These are phyloP conservation scores for Irpex sp. DNA, from an alignment of 1,284 basidiomycete genomes.

Conservation along the genomic window DNA sequence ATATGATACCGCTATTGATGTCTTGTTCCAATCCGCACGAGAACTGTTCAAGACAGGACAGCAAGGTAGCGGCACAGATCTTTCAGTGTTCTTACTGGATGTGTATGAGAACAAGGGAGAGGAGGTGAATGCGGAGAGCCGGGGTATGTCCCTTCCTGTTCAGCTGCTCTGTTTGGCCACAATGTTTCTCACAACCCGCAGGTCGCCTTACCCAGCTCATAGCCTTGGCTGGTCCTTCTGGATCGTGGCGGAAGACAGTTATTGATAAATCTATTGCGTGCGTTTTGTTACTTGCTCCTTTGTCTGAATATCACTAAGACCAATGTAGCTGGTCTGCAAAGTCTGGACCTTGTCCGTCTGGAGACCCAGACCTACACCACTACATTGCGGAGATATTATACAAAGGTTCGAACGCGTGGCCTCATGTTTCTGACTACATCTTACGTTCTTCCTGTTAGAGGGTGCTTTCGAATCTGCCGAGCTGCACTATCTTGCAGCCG, in stretches of 20 bases:
- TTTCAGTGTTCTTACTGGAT: conserved; percentile 74
- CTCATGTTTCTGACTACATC: background rate
- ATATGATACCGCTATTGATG: conserved; percentile 80
- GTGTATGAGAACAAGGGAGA: conserved; percentile 75
- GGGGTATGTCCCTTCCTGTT: conserved; percentile 48
- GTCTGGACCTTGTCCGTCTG: conserved; percentile 71
- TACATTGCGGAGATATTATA: conserved; percentile 86
- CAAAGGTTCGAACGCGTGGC: conserved; percentile 58
- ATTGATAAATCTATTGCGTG: conserved; percentile 78
- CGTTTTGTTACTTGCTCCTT: conserved; percentile 25
- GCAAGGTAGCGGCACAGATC: conserved; percentile 85
- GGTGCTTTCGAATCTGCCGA: conserved; percentile 73
- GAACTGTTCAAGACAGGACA: conserved; percentile 86
- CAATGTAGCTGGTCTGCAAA: conserved; percentile 74
- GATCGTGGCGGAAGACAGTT: conserved; percentile 77
- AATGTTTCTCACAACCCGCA: conserved; percentile 24
- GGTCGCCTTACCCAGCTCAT: conserved; percentile 81
- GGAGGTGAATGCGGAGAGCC: conserved; percentile 65
- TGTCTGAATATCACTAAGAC: background rate
- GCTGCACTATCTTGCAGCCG: conserved; percentile 76
- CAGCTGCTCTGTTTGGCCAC: background rate
- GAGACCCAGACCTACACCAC: conserved; percentile 82
- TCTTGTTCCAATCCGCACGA: conserved; percentile 81
- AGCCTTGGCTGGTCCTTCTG: conserved; percentile 69
- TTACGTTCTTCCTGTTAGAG: conserved; percentile 43